Conservation (phyloP, 805 yeast genomes). For the Hanseniaspora lachancei region DNA sequence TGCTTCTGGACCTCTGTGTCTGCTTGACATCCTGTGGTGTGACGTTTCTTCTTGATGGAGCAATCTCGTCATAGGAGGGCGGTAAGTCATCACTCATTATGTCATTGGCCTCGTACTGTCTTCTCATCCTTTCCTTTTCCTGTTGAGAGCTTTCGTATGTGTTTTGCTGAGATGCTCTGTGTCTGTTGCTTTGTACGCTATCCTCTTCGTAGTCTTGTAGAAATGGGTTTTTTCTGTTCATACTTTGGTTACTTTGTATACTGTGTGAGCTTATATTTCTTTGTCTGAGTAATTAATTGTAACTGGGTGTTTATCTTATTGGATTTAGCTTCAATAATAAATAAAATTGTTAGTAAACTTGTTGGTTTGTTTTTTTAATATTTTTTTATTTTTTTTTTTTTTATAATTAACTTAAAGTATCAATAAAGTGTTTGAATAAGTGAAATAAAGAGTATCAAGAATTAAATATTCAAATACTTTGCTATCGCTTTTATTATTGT, state of each 20-base stretch:
- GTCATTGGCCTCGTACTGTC: constrained; percentile 19
- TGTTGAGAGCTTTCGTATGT: constrained; percentile 27
- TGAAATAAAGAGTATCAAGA: too few relatives aligned
- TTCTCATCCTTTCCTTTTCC: constrained; percentile 24
- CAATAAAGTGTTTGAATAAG: too few relatives aligned
- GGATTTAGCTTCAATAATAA: neutral
- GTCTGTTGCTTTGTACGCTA: neutral
- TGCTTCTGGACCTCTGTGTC: constrained; percentile 15
- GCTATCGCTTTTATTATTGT: too few relatives aligned
- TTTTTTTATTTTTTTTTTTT: too few relatives aligned
- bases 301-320: neutral
- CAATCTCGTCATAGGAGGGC: constrained; percentile 60
- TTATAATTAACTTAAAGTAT: too few relatives aligned
- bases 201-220: constrained; percentile 19
- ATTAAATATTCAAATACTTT: too few relatives aligned
- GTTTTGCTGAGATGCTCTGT: constrained; percentile 7
- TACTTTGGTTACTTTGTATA: constrained; percentile 8
- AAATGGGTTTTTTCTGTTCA: constrained; percentile 23
- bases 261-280: constrained; percentile 7
- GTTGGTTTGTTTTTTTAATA: too few relatives aligned
- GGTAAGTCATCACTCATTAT: constrained; percentile 32
- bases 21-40: constrained; percentile 13
- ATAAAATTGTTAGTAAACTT: too few relatives aligned
- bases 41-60: constrained; percentile 24
- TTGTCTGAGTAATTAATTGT: neutral